A percentile compares a stretch with the other conserved stretches of the same genome.
These are phyloP conservation scores for Trichomonas vaginalis DNA, from an alignment of 208 protist species.

Conservation along the genomic window DNA sequence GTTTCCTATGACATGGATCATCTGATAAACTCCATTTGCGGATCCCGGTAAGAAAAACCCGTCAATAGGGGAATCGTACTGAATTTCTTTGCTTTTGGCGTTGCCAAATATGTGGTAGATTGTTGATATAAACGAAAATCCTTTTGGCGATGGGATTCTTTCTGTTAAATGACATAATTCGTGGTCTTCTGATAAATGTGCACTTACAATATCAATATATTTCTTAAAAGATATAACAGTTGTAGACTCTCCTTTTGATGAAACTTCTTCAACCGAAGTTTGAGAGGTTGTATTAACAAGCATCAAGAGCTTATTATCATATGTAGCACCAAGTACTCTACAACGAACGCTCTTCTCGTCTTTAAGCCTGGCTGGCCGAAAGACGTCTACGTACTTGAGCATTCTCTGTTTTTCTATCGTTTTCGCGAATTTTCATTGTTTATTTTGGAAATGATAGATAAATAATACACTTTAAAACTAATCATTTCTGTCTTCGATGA, in stretches of 20 bases:
- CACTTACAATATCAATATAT: not conserved
- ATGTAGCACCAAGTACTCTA: not conserved
- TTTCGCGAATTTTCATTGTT: no score
- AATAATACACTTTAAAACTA: no score
- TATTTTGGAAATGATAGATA: no score
- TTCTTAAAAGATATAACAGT: not conserved
- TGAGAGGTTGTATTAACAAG: not conserved
- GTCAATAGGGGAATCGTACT: not conserved
- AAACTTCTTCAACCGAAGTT: not conserved
- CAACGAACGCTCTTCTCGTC: not conserved
- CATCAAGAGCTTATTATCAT: not conserved
- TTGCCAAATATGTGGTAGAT: not conserved
- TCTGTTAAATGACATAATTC: not conserved
- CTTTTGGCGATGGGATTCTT: not conserved
- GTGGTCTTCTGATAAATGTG: not conserved
- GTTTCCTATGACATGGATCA: not conserved
- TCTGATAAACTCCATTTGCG: not conserved
- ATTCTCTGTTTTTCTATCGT: no score
- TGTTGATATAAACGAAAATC: not conserved
- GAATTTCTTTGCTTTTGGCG: not conserved
- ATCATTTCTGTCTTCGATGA: no score
- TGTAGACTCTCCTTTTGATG: not conserved
- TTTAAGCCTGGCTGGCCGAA: not conserved
- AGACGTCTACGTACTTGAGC: not conserved
- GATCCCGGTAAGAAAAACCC: not conserved